These are phyloP conservation scores for Nicotiana paniculata DNA, from an alignment of 257 asterid species.

Conservation along the genomic window DNA sequence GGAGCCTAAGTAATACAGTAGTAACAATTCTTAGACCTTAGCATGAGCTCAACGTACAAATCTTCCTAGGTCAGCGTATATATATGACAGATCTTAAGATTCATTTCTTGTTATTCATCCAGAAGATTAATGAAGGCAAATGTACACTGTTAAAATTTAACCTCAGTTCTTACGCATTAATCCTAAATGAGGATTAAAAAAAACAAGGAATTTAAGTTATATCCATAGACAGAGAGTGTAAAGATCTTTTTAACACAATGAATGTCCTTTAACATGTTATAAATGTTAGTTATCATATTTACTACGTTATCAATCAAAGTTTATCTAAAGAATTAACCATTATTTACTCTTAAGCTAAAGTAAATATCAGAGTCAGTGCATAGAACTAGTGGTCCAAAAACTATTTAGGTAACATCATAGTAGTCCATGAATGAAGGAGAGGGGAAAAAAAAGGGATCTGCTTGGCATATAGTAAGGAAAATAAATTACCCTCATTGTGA, in stretches of 20 bases:
- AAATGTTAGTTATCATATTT: too few species aligned
- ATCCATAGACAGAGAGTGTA: too few species aligned
- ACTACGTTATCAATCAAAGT: too few species aligned
- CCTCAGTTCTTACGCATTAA: background rate
- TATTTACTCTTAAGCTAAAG: too few species aligned
- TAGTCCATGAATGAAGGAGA: background rate
- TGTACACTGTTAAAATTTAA: background rate
- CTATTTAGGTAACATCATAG: too few species aligned
- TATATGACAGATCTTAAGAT: background rate
- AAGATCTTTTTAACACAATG: too few species aligned
- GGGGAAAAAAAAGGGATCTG: background rate
- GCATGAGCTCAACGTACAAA: background rate
- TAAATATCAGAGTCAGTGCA: too few species aligned
- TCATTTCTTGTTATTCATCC: background rate
- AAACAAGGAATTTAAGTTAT: too few species aligned
- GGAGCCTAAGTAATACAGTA: background rate
- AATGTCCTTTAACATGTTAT: too few species aligned
- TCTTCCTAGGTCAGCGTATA: background rate
- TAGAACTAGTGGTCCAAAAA: too few species aligned
- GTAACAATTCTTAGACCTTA: background rate
- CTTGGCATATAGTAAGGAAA: background rate
- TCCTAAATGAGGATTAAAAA: background rate
- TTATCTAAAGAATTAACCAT: too few species aligned
- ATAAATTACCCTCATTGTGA: conserved; percentile 58
- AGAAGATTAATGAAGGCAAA: background rate